These are phyloP conservation scores for Asterophora lycoperdoides DNA, from an alignment of 768 basidiomycete genomes.

Conservation along the genomic window DNA sequence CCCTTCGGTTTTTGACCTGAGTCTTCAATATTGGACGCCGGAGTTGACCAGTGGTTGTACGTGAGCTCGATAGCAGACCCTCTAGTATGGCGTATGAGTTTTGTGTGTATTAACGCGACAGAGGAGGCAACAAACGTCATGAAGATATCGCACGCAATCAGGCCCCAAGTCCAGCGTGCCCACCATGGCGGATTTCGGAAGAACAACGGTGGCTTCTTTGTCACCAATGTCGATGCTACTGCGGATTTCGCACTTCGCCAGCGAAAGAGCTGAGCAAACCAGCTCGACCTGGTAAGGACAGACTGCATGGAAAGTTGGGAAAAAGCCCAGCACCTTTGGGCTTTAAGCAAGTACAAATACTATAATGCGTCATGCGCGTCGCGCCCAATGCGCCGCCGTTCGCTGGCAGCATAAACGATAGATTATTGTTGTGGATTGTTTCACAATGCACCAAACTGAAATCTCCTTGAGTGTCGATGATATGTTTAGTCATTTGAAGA, in stretches of 20 bases:
- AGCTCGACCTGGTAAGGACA: constrained; percentile 6
- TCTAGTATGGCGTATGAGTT: constrained; percentile 13
- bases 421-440: too few relatives aligned
- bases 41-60: constrained; percentile 30
- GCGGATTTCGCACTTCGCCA: constrained; percentile 6
- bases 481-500: too few relatives aligned
- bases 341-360: constrained; percentile 10
- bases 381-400: too few relatives aligned
- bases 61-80: constrained; percentile 30
- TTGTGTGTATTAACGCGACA: too few relatives aligned
- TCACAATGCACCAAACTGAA: too few relatives aligned
- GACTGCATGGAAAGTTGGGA: constrained; percentile 10
- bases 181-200: constrained; percentile 27
- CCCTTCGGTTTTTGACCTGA: constrained; percentile 15
- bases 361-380: too few relatives aligned
- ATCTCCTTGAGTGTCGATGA: too few relatives aligned
- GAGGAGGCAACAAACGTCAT: constrained; percentile 24
- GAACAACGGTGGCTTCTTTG: constrained; percentile 23
- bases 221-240: constrained; percentile 1
- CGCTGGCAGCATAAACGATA: too few relatives aligned
- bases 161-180: constrained; percentile 26
- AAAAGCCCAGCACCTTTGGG: background rate
- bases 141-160: constrained; percentile 28
- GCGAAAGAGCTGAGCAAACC: constrained; percentile 11
- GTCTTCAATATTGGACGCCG: constrained; percentile 21